Evolutionary conservation across 306 rosid species (phyloP), one percentile per base, ranked within the genome.

Genomic region (Urtica urens): DNA sequence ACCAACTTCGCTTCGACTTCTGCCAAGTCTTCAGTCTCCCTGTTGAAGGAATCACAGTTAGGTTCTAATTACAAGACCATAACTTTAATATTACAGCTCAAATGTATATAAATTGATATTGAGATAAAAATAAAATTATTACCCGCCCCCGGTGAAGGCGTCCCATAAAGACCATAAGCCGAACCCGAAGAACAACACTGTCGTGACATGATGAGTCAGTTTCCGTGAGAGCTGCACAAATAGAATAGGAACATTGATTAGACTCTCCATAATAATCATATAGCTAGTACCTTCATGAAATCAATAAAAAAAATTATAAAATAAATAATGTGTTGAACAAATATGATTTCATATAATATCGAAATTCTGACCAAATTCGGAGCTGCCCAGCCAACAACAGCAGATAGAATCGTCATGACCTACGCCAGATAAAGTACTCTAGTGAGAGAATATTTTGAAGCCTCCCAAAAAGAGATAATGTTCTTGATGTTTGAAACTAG

Each of bases 341-440:
- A 45, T 6, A 11, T 21, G 2, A 10, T 44, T 20, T 18, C 43
- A 51, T 2, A 51, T 4, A 34, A 27, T 3, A 20, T 19, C 10
- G 38, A 23, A 66, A 46, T 45, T 34, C 73, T 62, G 63, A 88
- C 95, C 78, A 88, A 72, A 72, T 78, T 88, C 17, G 99, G 99
- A 75, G 95, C 94, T 59, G 93, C 93, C 94, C 93, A 85, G 31
- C 99, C 99, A 46, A 90, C 85, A 43, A 90, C 74, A 53, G 46
- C 99, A 59, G 95, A 90, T 40, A 90, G 87, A 71, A 79, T 69
- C 39, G 99, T 90, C 99, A 90, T 90, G 64, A 85, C 95, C 99
- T 90, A 46, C 21, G 30, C 49, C 27, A 9, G 51, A 49, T 58
- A 69, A 65, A 7, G 55, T 30, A 47, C 46, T 41, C n/a, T 12